phyloP scores from a whole-genome alignment of 2,329 filamentous ascomycete genomes.

The Neonectria punicea region DNA sequence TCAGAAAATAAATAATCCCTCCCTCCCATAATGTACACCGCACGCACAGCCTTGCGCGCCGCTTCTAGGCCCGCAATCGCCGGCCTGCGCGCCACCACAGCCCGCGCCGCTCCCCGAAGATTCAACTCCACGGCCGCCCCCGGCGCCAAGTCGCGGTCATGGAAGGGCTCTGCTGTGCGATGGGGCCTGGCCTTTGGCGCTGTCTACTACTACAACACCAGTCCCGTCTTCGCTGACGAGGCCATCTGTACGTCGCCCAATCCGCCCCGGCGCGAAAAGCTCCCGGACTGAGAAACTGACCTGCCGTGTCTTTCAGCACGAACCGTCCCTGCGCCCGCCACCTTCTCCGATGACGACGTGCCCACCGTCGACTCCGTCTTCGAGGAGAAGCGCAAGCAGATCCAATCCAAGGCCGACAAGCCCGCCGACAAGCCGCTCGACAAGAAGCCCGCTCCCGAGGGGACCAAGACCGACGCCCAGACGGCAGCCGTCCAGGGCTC shows the following conservation, averaged over 20 bases:
- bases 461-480: conserved; percentile 43
- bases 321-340: conserved; percentile 55
- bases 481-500: conserved; percentile 47
- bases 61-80: conserved; percentile 57
- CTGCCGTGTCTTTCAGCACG: conserved; percentile 33
- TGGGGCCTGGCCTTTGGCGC: conserved; percentile 80
- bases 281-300: conserved; percentile 16
- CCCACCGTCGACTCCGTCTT: conserved; percentile 75
- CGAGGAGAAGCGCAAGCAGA: conserved; percentile 68
- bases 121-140: conserved; percentile 64
- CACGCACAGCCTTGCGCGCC: conserved; percentile 61
- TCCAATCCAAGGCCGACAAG: conserved; percentile 45
- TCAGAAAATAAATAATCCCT: not conserved
- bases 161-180: conserved; percentile 80
- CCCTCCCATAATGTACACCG: conserved; percentile 60
- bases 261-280: not conserved
- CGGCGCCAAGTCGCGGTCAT: conserved; percentile 76
- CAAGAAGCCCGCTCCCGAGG: conserved; percentile 35
- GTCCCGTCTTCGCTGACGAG: conserved; percentile 86
- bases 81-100: conserved; percentile 52
- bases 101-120: conserved; percentile 57
- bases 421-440: conserved; percentile 39
- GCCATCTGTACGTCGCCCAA: conserved; percentile 69
- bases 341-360: conserved; percentile 67
- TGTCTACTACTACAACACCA: conserved; percentile 96